phyloP scores from a whole-genome alignment of 2,329 filamentous ascomycete species.

The Fusarium sp. region DNA sequence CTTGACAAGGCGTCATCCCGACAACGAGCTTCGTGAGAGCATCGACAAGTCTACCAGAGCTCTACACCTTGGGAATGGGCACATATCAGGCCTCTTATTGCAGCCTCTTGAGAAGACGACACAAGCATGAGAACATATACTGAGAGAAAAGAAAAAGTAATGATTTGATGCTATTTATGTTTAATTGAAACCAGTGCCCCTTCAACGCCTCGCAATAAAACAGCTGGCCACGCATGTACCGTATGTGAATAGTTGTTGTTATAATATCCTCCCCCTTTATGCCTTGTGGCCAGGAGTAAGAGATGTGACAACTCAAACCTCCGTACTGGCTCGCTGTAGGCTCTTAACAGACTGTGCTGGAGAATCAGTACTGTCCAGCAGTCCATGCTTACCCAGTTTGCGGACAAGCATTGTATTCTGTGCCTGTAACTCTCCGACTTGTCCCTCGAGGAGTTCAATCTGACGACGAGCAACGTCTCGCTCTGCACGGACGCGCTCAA shows the following conservation, averaged over 20 bases:
- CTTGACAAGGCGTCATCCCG: constrained; percentile 44
- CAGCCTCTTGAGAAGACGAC: constrained; percentile 20
- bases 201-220: constrained; percentile 39
- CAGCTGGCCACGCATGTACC: constrained; percentile 18
- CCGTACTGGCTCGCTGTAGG: constrained; percentile 20
- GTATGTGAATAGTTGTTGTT: constrained; percentile 10
- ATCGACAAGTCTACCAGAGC: constrained; percentile 15
- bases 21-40: constrained; percentile 20
- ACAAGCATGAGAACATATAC: constrained; percentile 1
- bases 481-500: constrained; percentile 64
- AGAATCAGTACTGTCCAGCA: constrained; percentile 57
- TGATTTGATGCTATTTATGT: constrained; percentile 20
- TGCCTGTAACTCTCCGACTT: constrained; percentile 68
- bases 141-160: constrained; percentile 15
- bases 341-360: constrained; percentile 46
- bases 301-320: constrained; percentile 5
- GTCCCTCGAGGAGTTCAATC: constrained; percentile 64
- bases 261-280: neutral
- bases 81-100: constrained; percentile 49
- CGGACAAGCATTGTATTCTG: constrained; percentile 71
- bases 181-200: constrained; percentile 16
- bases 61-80: constrained; percentile 20
- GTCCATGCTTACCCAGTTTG: constrained; percentile 59
- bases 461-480: constrained; percentile 64
- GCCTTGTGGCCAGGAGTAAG: neutral